A percentile compares a stretch with the other conserved stretches of the same genome.
These are phyloP conservation scores for Dictyostelium firmibasis DNA, from an alignment of 78 protist species.

Conservation along the genomic window DNA sequence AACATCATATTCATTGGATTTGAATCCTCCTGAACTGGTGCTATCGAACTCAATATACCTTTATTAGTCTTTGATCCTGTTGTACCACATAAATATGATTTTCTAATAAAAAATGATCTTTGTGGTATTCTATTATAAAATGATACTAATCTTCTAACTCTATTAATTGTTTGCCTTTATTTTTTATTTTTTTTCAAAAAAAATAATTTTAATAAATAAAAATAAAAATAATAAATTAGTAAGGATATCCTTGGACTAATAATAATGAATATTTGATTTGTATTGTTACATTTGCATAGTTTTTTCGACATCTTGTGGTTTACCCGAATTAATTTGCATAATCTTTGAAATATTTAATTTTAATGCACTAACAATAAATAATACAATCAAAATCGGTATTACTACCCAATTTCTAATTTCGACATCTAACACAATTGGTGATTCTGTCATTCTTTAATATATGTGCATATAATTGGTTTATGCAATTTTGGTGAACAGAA, in stretches of 20 bases:
- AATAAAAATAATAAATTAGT: background rate
- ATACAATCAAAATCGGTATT: slow-evolving; percentile 86
- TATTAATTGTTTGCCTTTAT: slow-evolving; percentile 59
- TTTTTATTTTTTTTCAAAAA: too few relatives aligned
- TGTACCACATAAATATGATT: slow-evolving; percentile 43
- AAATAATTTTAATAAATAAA: background rate
- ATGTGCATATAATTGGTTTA: background rate
- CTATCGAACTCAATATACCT: background rate
- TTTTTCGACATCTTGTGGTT: slow-evolving; percentile 48
- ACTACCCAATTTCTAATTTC: slow-evolving; percentile 88
- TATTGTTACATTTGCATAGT: slow-evolving; percentile 9
- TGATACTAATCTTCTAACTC: slow-evolving; percentile 62
- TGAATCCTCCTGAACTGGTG: slow-evolving; percentile 6
- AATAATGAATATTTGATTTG: background rate
- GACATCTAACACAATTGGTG: slow-evolving; percentile 69
- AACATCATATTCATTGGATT: slow-evolving; percentile 28
- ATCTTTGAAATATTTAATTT: slow-evolving; percentile 73
- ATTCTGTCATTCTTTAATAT: slow-evolving; percentile 23
- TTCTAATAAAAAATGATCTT: slow-evolving; percentile 53
- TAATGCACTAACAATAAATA: slow-evolving; percentile 85
- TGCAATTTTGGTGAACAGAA: background rate
- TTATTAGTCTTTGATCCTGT: background rate
- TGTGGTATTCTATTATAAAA: slow-evolving; percentile 72
- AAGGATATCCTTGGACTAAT: too few relatives aligned
- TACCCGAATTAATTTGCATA: slow-evolving; percentile 42